phyloP scores from a whole-genome alignment of 2,329 filamentous ascomycete species.

The Colletotrichum sp. region DNA sequence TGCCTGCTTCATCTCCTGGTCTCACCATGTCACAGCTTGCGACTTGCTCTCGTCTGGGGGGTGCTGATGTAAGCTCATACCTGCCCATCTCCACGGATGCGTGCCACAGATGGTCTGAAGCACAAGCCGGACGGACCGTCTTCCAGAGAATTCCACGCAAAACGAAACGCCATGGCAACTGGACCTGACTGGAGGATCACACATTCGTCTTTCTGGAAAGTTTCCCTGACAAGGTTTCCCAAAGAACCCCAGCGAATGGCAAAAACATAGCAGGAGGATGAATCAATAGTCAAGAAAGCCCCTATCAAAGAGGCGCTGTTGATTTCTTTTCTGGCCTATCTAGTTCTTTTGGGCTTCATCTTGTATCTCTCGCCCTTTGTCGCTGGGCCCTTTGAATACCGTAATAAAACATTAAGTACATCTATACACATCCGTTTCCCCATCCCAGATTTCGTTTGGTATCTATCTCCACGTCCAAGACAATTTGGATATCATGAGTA shows the following conservation, averaged over 20 bases:
- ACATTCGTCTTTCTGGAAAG: background rate
- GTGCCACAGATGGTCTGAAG: background rate
- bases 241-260: background rate
- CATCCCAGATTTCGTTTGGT: background rate
- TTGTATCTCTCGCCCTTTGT: background rate
- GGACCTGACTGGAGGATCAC: background rate
- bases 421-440: background rate
- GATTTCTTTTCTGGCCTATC: background rate
- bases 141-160: background rate
- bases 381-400: background rate
- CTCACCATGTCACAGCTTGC: background rate
- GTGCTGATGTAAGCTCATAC: background rate
- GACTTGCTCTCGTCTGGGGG: background rate
- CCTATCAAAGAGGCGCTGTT: background rate
- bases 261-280: background rate
- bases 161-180: background rate
- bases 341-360: background rate
- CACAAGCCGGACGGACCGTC: background rate
- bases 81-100: background rate
- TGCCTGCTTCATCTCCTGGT: background rate
- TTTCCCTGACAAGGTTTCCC: background rate
- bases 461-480: background rate
- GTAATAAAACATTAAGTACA: slow-evolving; percentile 3
- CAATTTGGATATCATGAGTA: slow-evolving; percentile 5
- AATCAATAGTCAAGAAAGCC: background rate